Evolutionary conservation across 2,329 filamentous ascomycete genomes (phyloP).

Genomic region (Exophiala phaeomuriformis): DNA sequence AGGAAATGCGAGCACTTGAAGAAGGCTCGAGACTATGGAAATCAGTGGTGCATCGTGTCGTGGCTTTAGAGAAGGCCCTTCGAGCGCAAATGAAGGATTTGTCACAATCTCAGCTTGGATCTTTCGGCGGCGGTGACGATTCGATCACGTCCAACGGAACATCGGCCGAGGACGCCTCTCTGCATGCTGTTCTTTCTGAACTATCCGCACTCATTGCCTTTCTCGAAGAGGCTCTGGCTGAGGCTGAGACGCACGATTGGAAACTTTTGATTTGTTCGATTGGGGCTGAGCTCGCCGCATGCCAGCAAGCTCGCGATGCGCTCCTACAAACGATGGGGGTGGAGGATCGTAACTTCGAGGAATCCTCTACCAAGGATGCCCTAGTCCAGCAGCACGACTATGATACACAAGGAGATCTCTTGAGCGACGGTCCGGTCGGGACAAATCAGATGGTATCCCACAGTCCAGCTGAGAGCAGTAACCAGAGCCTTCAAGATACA

Average conservation of each 20-base stretch:
- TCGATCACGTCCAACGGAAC: background rate
- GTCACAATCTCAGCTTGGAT: conserved; percentile 11
- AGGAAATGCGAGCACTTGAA: conserved; percentile 51
- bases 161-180: background rate
- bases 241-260: conserved; percentile 51
- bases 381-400: conserved; percentile 10
- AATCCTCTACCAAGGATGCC: background rate
- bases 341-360: background rate
- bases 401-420: conserved; percentile 12
- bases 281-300: conserved; percentile 54
- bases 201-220: conserved; percentile 27
- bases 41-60: conserved; percentile 46
- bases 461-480: conserved; percentile 18
- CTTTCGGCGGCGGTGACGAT: background rate
- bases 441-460: conserved; percentile 1
- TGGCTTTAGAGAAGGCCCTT: conserved; percentile 46
- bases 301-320: conserved; percentile 35
- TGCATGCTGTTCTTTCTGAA: conserved; percentile 8
- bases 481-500: conserved; percentile 25
- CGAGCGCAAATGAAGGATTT: conserved; percentile 36
- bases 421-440: conserved; percentile 2
- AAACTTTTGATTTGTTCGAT: conserved; percentile 56
- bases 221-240: conserved; percentile 44
- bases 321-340: conserved; percentile 23
- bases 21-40: conserved; percentile 55